Percentiles rank a stretch among this genome's conserved stretches.
Evolutionary conservation across 2,329 filamentous ascomycete genomes (phyloP).

Genomic region (Pseudogymnoascus sp.): DNA sequence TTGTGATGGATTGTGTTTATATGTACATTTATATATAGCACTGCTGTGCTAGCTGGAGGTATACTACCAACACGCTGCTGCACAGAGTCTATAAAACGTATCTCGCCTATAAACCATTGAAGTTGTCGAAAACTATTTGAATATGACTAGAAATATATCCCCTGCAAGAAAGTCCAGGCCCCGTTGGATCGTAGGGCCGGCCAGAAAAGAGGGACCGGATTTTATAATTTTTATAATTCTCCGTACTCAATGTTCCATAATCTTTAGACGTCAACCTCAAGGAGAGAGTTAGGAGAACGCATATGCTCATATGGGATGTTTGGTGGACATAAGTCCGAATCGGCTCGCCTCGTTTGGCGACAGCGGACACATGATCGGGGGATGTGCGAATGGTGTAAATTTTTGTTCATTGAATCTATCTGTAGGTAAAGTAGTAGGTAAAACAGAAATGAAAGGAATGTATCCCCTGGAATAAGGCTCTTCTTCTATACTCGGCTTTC

Average conservation of each 20-base stretch:
- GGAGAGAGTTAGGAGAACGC: slow-evolving; percentile 10
- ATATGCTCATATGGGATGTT: slow-evolving; percentile 10
- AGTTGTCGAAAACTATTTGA: neutral
- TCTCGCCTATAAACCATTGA: neutral
- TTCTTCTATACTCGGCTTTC: slow-evolving; percentile 14
- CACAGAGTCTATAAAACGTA: neutral
- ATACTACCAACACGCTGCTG: neutral
- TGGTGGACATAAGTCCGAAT: neutral
- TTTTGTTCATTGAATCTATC: slow-evolving; percentile 6
- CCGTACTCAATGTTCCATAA: slow-evolving; percentile 9
- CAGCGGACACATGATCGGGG: neutral
- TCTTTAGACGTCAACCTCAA: slow-evolving; percentile 11
- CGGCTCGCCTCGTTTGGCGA: neutral
- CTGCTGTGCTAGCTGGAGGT: neutral
- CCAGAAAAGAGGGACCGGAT: slow-evolving; percentile 8
- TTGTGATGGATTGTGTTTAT: neutral
- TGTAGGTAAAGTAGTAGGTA: neutral
- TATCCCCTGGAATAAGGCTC: slow-evolving; percentile 24
- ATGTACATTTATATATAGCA: neutral
- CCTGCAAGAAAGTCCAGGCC: slow-evolving; percentile 10
- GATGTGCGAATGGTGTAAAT: slow-evolving; percentile 1
- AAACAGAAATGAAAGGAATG: slow-evolving; percentile 10
- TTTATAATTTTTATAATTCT: neutral
- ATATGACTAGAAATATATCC: slow-evolving; percentile 4
- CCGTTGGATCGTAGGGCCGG: neutral